phyloP scores from a whole-genome alignment of 805 yeast genomes.

The Starmerella gropengiesseri region DNA sequence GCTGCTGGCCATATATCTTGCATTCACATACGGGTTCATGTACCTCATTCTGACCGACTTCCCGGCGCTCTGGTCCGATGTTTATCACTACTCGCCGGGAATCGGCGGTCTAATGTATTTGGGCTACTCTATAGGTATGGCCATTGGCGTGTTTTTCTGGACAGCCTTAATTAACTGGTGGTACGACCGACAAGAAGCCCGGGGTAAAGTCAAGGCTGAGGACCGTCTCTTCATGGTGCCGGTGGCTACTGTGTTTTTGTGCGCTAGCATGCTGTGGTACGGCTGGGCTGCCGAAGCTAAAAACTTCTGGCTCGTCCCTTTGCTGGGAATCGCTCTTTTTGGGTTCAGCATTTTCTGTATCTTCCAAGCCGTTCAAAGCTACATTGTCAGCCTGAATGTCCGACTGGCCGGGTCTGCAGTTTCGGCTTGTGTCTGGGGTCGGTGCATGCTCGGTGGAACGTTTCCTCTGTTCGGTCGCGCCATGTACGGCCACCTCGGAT shows the following conservation, averaged over 20 bases:
- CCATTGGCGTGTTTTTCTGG: conserved; percentile 41
- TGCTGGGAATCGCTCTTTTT: conserved; percentile 49
- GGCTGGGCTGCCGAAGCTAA: conserved; percentile 58
- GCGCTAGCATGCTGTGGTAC: conserved; percentile 55
- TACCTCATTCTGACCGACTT: conserved; percentile 52
- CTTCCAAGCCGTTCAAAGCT: conserved; percentile 58
- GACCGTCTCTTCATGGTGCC: conserved; percentile 45
- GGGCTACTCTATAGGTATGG: conserved; percentile 46
- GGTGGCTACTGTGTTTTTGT: conserved; percentile 41
- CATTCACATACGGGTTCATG: conserved; percentile 55
- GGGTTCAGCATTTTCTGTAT: conserved; percentile 50
- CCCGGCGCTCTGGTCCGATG: conserved; percentile 41
- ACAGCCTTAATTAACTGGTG: conserved; percentile 35
- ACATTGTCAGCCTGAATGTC: conserved; percentile 61
- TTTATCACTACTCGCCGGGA: conserved; percentile 40
- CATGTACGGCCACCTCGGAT: conserved; percentile 47
- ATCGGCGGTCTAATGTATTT: conserved; percentile 49
- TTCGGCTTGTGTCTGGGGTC: conserved; percentile 56
- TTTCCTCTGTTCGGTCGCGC: conserved; percentile 56
- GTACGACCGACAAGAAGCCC: conserved; percentile 25
- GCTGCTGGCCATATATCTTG: conserved; percentile 53
- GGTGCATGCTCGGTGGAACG: conserved; percentile 57
- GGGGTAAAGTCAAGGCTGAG: conserved; percentile 51
- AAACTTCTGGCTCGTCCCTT: conserved; percentile 53
- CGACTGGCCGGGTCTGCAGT: conserved; percentile 57